phyloP scores from a whole-genome alignment of 306 rosid genomes.

The Vigna hirtella region DNA sequence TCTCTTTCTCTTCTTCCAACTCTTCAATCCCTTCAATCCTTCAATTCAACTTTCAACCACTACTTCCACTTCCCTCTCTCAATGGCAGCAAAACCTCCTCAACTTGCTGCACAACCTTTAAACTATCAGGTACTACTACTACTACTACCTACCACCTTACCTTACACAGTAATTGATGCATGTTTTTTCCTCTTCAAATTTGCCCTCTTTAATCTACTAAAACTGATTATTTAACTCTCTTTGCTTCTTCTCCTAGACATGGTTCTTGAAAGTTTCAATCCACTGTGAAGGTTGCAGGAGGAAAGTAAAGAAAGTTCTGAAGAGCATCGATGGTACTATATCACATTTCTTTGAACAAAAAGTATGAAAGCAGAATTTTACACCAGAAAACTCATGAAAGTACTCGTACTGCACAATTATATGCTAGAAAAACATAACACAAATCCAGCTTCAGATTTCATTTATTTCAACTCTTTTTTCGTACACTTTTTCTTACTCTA shows the following conservation, averaged over 20 bases:
- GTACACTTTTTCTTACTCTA: constrained; percentile 3
- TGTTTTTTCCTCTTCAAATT: neutral
- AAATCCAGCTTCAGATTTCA: constrained; percentile 33
- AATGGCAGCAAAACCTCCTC: constrained; percentile 60
- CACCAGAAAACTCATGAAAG: neutral
- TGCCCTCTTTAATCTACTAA: neutral
- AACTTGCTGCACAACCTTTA: constrained; percentile 50
- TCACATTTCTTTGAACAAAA: constrained; percentile 3
- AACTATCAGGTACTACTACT: constrained; percentile 56
- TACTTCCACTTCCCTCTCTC: constrained; percentile 26
- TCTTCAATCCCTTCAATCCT: constrained; percentile 28
- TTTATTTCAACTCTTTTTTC: neutral
- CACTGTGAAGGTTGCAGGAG: constrained; percentile 92
- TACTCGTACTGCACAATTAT: constrained; percentile 13
- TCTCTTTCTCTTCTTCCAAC: constrained; percentile 32
- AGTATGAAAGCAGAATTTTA: neutral
- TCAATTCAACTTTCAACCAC: neutral
- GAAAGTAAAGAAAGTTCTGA: constrained; percentile 84
- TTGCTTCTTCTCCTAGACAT: constrained; percentile 53
- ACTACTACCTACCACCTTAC: neutral
- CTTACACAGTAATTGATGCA: neutral
- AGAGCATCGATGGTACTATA: constrained; percentile 74
- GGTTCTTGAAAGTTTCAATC: constrained; percentile 81
- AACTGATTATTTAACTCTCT: neutral
- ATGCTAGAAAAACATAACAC: constrained; percentile 3